phyloP scores from a whole-genome alignment of 768 basidiomycete species.

The Cantharellus anzutake region DNA sequence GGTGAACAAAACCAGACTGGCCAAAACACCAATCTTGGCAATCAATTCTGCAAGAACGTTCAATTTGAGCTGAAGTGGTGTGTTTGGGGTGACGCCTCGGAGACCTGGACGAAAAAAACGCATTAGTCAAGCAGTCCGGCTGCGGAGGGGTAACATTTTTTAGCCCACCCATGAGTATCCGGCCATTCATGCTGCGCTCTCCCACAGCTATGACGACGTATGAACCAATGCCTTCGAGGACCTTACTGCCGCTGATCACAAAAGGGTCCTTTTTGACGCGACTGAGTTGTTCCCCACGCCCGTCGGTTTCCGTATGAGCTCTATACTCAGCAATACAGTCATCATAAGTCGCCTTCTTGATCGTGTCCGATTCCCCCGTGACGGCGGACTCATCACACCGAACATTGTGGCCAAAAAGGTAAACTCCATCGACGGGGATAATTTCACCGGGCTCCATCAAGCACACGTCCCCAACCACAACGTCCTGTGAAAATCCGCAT shows the following conservation, averaged over 20 bases:
- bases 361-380: slow-evolving; percentile 92
- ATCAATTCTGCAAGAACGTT: slow-evolving; percentile 90
- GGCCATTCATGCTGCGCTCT: slow-evolving; percentile 81
- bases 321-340: slow-evolving; percentile 41
- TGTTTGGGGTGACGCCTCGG: slow-evolving; percentile 69
- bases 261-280: slow-evolving; percentile 71
- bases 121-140: not conserved
- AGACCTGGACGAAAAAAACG: slow-evolving; percentile 34
- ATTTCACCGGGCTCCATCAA: slow-evolving; percentile 90
- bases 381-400: slow-evolving; percentile 92
- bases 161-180: slow-evolving; percentile 85
- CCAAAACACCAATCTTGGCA: slow-evolving; percentile 70
- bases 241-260: slow-evolving; percentile 77
- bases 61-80: slow-evolving; percentile 85
- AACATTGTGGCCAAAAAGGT: slow-evolving; percentile 81
- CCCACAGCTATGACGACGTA: slow-evolving; percentile 92
- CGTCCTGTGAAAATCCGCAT: slow-evolving; percentile 33
- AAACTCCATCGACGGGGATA: slow-evolving; percentile 89
- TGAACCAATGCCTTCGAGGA: slow-evolving; percentile 81
- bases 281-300: slow-evolving; percentile 12
- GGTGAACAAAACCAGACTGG: slow-evolving; percentile 63
- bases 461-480: slow-evolving; percentile 87
- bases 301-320: slow-evolving; percentile 13
- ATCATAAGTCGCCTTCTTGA: slow-evolving; percentile 67
- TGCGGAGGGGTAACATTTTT: not conserved